Evolutionary conservation across 768 basidiomycete genomes (phyloP).

Genomic region (Collybia sordida): DNA sequence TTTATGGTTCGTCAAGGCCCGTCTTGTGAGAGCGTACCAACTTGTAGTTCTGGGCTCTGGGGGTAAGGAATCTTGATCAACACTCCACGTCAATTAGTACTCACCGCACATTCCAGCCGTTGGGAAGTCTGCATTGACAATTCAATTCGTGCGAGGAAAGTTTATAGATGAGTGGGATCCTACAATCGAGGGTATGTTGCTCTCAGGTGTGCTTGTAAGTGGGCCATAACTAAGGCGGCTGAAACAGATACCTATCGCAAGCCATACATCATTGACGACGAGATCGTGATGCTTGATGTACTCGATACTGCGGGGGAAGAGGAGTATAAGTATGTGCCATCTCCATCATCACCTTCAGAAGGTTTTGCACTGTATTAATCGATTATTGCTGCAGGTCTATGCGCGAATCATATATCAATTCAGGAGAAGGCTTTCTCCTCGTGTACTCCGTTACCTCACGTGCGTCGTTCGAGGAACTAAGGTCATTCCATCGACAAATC

Average conservation of each 20-base stretch:
- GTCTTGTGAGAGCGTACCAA: slow-evolving; percentile 95
- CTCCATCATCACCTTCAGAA: neutral
- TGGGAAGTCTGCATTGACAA: slow-evolving; percentile 86
- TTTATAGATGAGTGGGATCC: slow-evolving; percentile 94
- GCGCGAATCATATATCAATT: slow-evolving; percentile 99
- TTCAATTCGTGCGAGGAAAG: slow-evolving; percentile 96
- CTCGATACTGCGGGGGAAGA: neutral
- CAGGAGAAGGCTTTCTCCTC: slow-evolving; percentile 95
- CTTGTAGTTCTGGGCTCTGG: slow-evolving; percentile 98
- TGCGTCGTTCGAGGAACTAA: slow-evolving; percentile 96
- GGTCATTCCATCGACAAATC: slow-evolving; percentile 94
- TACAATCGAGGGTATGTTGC: slow-evolving; percentile 79
- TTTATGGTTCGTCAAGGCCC: slow-evolving; percentile 51
- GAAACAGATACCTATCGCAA: slow-evolving; percentile 73
- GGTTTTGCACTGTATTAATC: neutral
- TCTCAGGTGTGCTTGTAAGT: neutral
- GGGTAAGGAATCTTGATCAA: slow-evolving; percentile 49
- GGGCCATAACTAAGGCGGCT: neutral
- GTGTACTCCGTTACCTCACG: slow-evolving; percentile 99
- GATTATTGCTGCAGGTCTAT: slow-evolving; percentile 66
- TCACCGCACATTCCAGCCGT: slow-evolving; percentile 32
- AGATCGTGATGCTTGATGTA: slow-evolving; percentile 1
- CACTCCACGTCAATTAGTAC: neutral
- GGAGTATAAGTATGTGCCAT: neutral
- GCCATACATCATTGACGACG: too few species aligned